A percentile compares a stretch with the other conserved stretches of the same genome.
phyloP scores from a whole-genome alignment of 345 rosid species.

The Salix viminalis region DNA sequence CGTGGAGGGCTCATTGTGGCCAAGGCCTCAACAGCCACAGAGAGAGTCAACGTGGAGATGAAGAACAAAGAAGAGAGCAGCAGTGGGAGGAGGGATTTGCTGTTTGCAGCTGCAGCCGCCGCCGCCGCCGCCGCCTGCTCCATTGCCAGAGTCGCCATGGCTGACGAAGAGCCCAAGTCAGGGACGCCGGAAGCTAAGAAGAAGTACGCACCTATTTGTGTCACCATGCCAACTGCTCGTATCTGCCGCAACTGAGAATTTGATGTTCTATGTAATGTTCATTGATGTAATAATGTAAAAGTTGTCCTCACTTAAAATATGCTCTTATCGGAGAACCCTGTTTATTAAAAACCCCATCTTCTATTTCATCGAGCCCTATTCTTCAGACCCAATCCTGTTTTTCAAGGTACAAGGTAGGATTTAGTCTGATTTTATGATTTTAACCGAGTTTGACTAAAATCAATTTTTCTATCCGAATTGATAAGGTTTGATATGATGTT shows the following conservation, averaged over 20 bases:
- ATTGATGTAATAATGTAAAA: not conserved
- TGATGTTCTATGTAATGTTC: not conserved
- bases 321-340: not conserved
- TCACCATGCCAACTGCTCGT: conserved; percentile 60
- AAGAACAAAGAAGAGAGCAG: conserved; percentile 19
- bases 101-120: conserved; percentile 49
- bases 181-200: conserved; percentile 53
- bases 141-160: conserved; percentile 40
- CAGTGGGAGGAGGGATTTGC: conserved; percentile 58
- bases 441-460: too few species aligned
- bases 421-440: too few species aligned
- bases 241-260: conserved; percentile 39
- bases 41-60: conserved; percentile 16
- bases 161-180: conserved; percentile 33
- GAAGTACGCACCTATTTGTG: conserved; percentile 51
- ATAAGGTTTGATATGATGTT: too few species aligned
- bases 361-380: not conserved
- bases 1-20: conserved; percentile 22
- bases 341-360: not conserved
- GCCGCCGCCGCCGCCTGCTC: conserved; percentile 35
- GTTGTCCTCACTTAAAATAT: not conserved
- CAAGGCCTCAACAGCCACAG: conserved; percentile 14
- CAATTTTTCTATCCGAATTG: too few species aligned
- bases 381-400: not conserved
- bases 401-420: not conserved